Base-by-base conservation (phyloP, 495 filamentous ascomycete genomes). In the Tuber borchii region DNA sequence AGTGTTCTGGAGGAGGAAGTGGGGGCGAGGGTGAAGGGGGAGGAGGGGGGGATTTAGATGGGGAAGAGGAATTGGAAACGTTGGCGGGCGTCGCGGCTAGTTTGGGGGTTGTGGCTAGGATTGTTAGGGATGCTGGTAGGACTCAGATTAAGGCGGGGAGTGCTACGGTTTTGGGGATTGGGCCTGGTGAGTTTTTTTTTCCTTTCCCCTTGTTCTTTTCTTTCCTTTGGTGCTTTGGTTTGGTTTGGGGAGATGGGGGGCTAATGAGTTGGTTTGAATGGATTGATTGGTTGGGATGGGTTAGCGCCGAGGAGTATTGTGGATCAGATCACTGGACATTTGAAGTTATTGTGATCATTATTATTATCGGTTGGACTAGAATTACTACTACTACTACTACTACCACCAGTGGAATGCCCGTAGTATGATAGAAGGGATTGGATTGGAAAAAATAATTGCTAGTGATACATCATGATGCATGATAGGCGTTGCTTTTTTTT, bases 91-190 rank as follows among this genome's bases (percentile, higher is more conserved):
- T 90, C 84, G 94, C 95, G 16, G 86, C 92, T 69, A 93, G 91
- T 81, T 82, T 97, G 73, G 95, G 95, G 3, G 85, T 99, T 51
- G 94, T 93, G 73, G 92, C 95, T 69, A 90, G 92, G 83, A 90
- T 97, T 45, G 93, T 99, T 71, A 89, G 91, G 80, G 95, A 99
- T 87, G 95, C 95, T n/a, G 95, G 95, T 40, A 88, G 95, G 74
- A 99, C 95, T 44, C 96, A 98, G 89, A 97, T 99, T 85, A 94
- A 91, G n/a, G 89, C 89, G 65, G 94, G 96, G 26, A 96, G 92
- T 82, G 87, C 91, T 81, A 99, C 95, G 6, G 95, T 98, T 45
- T 86, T 97, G 56, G 95, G 96, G 7, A 87, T 99, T 76, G 92
- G 92, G 1, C 90, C 97, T 51, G 81, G 80, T 82, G 51, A 74